phyloP scores from a whole-genome alignment of 768 basidiomycete genomes.

The Phallus indusiatus region DNA sequence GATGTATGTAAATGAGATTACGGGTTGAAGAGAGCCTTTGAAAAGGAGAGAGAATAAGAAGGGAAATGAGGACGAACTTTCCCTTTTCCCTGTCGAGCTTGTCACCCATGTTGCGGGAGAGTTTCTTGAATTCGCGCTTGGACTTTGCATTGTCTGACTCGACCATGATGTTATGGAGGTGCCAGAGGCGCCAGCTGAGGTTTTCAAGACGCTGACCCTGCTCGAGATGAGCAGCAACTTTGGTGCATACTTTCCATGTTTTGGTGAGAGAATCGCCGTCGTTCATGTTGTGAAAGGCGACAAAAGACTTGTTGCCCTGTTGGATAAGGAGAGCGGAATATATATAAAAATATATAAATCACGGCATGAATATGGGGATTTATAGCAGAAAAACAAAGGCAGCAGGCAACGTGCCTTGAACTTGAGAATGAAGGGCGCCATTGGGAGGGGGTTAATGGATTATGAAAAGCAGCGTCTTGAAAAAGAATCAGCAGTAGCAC shows the following conservation, averaged over 20 bases:
- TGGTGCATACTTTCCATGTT: conserved; percentile 92
- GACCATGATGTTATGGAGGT: conserved; percentile 85
- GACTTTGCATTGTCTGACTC: conserved; percentile 83
- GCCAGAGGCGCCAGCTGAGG: conserved; percentile 88
- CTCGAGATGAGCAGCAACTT: conserved; percentile 85
- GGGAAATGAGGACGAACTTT: conserved; percentile 40
- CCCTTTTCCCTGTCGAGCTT: conserved; percentile 91
- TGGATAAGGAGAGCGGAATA: conserved; percentile 4
- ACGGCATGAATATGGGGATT: neutral
- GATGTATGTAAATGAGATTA: neutral
- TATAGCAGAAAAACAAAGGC: conserved; percentile 1
- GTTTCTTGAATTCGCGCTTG: conserved; percentile 84
- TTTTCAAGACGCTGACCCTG: conserved; percentile 89
- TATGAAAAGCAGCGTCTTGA: conserved; percentile 1
- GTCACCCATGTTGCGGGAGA: conserved; percentile 83
- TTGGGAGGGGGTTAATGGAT: too few species aligned
- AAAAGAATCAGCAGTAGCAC: conserved; percentile 4
- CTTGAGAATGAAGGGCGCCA: conserved; percentile 24
- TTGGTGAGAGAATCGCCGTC: conserved; percentile 79
- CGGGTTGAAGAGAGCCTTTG: neutral
- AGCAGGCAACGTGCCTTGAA: conserved; percentile 18
- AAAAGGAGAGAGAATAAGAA: neutral
- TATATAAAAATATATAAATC: neutral
- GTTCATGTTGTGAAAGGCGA: conserved; percentile 82
- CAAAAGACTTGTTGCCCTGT: conserved; percentile 94